A percentile compares a stretch with the other conserved stretches of the same genome.
These are phyloP conservation scores for Anthoceros angustus DNA, from an alignment of 225 moss, liverwort and hornwort species.

Conservation along the genomic window DNA sequence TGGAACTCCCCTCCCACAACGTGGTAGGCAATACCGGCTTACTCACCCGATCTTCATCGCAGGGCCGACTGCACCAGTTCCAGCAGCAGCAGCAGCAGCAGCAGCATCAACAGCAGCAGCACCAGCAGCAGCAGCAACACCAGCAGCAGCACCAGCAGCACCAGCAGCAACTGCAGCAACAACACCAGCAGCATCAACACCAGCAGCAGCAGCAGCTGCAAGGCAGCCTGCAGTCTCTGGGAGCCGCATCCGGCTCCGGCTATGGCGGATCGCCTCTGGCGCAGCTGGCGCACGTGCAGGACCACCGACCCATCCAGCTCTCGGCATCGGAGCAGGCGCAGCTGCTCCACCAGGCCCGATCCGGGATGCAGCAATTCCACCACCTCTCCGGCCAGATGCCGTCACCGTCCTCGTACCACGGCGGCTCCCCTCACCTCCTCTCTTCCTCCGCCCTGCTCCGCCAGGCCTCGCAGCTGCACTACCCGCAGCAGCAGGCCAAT, in stretches of 20 bases:
- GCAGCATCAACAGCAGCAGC: neutral
- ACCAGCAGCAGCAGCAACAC: neutral
- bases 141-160: neutral
- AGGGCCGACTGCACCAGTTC: neutral
- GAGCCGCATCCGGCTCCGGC: neutral
- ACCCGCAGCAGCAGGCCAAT: slow-evolving; percentile 4
- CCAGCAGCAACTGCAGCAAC: neutral
- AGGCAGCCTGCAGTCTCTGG: neutral
- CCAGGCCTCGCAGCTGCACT: neutral
- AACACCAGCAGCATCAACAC: neutral
- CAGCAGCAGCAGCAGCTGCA: neutral
- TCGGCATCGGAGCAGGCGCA: neutral
- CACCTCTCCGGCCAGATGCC: neutral
- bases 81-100: slow-evolving; percentile 1
- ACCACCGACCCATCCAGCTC: neutral
- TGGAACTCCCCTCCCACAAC: neutral
- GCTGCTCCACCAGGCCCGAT: neutral
- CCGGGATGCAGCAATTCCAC: neutral
- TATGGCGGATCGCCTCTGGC: slow-evolving; percentile 3
- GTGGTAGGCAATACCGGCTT: neutral
- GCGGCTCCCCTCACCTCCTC: neutral
- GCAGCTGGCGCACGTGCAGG: neutral
- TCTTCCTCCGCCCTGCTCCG: neutral
- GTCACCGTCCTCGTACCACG: neutral
- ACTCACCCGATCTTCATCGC: neutral